Evolutionary conservation across 495 filamentous ascomycete genomes (phyloP), one percentile per base, ranked within the genome.

Genomic region (Aspergillus sparsus): DNA sequence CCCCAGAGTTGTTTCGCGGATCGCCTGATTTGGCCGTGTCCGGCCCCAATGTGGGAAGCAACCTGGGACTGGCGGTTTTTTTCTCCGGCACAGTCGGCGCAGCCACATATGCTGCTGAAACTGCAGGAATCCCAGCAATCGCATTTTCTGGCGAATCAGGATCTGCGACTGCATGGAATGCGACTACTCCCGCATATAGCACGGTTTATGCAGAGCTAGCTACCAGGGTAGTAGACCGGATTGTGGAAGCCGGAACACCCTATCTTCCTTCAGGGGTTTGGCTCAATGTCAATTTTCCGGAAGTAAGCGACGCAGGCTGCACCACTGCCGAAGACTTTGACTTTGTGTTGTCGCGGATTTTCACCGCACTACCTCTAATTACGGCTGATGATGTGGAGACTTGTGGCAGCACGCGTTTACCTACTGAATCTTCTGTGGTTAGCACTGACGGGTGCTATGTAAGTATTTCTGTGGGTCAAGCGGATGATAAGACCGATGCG

Each of bases 221-320:
- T 6, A 73, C 79, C 13, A 83, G 80, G 36, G 57, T 90, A 3
- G 84, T 82, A 7, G 70, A 85, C 16, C 70, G 71, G 0, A 55
- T 89, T 7, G 51, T 86, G 2, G 72, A 65, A 8, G 74, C 81
- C 8, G 84, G 84, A n/a, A 73, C 68, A 10, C 87, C 87, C 0
- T 88, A 86, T 55, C 74, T 89, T 1, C 85, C 86, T 0, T 57
- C 70, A 0, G 73, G 80, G 47, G 74, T 82, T 11, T 90, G 79
- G 78, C 76, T 90, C 49, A 89, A 89, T 58, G 85, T 89, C 53
- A 89, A 90, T 68, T 89, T 85, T 65, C 81, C 82, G 3, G 69
- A 71, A 10, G 79, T 85, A 11, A 71, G 65, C 3, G 74, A 70
- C 3, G 66, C 63, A 3, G 67, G 69, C 41, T 88, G 87, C 67